Percentiles rank a stretch among this genome's conserved stretches.
These are phyloP conservation scores for Aspergillus quadrilineatus DNA, from an alignment of 2,329 filamentous ascomycete genomes.

Conservation along the genomic window DNA sequence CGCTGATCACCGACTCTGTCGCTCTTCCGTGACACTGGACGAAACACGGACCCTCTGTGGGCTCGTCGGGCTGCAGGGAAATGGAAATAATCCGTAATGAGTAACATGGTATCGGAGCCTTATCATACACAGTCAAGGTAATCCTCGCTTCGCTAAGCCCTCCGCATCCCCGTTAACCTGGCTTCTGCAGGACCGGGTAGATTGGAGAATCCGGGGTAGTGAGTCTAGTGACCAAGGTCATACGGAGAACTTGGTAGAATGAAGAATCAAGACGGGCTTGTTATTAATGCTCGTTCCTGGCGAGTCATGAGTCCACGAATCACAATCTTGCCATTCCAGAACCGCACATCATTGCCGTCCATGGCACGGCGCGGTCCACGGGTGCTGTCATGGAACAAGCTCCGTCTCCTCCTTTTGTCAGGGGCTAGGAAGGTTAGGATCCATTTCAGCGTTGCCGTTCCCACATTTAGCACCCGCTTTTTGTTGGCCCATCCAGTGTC, in stretches of 20 bases:
- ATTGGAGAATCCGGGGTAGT: background rate
- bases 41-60: background rate
- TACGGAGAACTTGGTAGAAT: background rate
- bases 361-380: slow-evolving; percentile 21
- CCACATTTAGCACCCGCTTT: background rate
- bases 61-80: background rate
- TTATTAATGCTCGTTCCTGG: background rate
- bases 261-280: background rate
- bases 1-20: background rate
- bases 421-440: background rate
- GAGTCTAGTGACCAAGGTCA: background rate
- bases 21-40: background rate
- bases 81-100: background rate
- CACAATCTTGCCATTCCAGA: slow-evolving; percentile 3
- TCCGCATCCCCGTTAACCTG: background rate
- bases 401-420: slow-evolving; percentile 9
- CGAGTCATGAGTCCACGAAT: slow-evolving; percentile 18
- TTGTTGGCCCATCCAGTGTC: slow-evolving; percentile 2
- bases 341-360: slow-evolving; percentile 30
- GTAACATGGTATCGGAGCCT: background rate
- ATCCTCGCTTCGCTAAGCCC: background rate
- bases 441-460: slow-evolving; percentile 12
- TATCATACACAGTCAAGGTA: background rate
- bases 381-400: slow-evolving; percentile 11
- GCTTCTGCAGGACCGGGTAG: background rate